phyloP scores from a whole-genome alignment of 768 basidiomycete genomes.

The Phylloporus sp. region DNA sequence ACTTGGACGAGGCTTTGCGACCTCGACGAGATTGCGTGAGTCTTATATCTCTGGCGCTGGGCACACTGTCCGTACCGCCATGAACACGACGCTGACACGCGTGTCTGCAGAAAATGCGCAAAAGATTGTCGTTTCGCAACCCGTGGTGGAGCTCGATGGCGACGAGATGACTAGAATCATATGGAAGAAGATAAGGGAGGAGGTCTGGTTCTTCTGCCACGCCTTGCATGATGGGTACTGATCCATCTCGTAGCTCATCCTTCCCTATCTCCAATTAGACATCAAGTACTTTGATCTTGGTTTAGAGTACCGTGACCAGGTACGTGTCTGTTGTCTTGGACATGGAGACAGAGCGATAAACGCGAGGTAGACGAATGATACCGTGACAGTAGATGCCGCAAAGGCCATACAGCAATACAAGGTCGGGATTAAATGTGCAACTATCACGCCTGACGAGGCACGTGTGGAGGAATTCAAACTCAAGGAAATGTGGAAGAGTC shows the following conservation, averaged over 20 bases:
- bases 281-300: slow-evolving; percentile 99
- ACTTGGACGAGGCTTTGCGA: slow-evolving; percentile 26
- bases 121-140: slow-evolving; percentile 82
- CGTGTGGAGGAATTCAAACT: slow-evolving; percentile 96
- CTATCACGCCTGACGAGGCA: slow-evolving; percentile 97
- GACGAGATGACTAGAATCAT: slow-evolving; percentile 99
- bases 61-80: neutral
- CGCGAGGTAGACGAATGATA: slow-evolving; percentile 75
- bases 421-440: slow-evolving; percentile 99
- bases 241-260: slow-evolving; percentile 70
- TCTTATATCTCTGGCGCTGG: slow-evolving; percentile 2
- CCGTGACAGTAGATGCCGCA: slow-evolving; percentile 90
- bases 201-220: slow-evolving; percentile 50
- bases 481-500: slow-evolving; percentile 98
- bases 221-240: neutral
- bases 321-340: slow-evolving; percentile 27
- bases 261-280: slow-evolving; percentile 91
- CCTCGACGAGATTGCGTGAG: slow-evolving; percentile 29
- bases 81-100: slow-evolving; percentile 2
- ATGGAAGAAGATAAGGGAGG: slow-evolving; percentile 96
- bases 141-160: slow-evolving; percentile 92
- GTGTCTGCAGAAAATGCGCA: slow-evolving; percentile 20
- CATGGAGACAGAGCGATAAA: neutral
- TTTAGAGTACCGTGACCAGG: slow-evolving; percentile 86
- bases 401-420: slow-evolving; percentile 92